Conservation (phyloP, 202 grass and related monocot genomes). For the Digitaria exilis region DNA sequence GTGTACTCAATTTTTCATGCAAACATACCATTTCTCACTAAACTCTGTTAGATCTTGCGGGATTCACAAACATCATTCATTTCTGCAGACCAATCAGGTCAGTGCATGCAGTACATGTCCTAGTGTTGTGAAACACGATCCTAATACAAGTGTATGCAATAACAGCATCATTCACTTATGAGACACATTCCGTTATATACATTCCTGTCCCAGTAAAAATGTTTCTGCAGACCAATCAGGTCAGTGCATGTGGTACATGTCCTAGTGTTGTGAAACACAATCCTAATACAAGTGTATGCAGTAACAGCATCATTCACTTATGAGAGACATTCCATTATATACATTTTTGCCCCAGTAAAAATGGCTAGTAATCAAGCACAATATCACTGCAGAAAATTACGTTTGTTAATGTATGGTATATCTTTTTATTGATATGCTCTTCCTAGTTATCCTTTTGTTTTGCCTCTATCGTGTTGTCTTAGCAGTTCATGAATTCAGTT, state of each 20-base stretch:
- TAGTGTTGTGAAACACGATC: background rate
- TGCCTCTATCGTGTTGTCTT: background rate
- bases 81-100: background rate
- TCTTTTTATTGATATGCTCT: background rate
- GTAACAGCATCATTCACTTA: background rate
- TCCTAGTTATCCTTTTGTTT: background rate
- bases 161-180: background rate
- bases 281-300: constrained; percentile 21
- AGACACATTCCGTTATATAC: background rate
- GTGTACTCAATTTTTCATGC: constrained; percentile 21
- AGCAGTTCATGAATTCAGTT: background rate
- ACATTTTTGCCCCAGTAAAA: background rate
- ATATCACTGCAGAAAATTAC: constrained; percentile 14
- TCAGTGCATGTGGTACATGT: constrained; percentile 2
- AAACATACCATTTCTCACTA: constrained; percentile 20
- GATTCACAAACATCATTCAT: background rate
- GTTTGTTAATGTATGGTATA: background rate
- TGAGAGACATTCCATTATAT: background rate
- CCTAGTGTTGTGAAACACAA: background rate
- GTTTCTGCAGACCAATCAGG: background rate
- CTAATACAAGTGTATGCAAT: constrained; percentile 19
- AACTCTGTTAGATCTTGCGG: constrained; percentile 10
- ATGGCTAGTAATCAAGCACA: background rate
- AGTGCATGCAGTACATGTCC: background rate
- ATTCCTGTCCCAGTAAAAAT: background rate